A percentile compares a stretch with the other conserved stretches of the same genome.
Conservation (phyloP, 371 early-diverging fungal genomes). For the Fennellomyces sp. region DNA sequence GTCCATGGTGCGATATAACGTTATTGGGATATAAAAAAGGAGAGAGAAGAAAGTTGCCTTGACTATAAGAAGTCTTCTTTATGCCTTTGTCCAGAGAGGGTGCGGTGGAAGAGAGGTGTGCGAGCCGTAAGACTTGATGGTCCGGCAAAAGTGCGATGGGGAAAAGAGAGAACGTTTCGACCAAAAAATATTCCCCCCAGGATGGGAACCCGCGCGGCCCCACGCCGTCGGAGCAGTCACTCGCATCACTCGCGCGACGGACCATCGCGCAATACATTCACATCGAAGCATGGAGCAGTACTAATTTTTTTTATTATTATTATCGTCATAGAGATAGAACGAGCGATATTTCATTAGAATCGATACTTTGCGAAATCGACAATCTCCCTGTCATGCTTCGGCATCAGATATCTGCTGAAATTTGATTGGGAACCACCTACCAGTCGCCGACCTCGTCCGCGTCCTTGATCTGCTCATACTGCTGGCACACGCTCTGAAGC, state of each 20-base stretch:
- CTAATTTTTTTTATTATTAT: no score
- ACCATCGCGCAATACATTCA: no score
- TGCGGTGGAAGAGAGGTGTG: not conserved
- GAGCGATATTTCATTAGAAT: no score
- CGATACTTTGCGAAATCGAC: not conserved
- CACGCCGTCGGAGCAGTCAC: no score
- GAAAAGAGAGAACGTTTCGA: constrained; percentile 6
- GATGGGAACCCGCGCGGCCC: no score
- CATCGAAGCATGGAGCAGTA: no score
- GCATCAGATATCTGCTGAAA: not conserved
- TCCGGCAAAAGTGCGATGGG: constrained; percentile 19
- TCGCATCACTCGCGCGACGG: no score
- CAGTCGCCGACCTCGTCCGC: constrained; percentile 22
- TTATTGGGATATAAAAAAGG: not conserved
- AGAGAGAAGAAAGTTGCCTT: constrained; percentile 9
- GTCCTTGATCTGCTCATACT: constrained; percentile 40
- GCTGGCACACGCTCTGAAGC: constrained; percentile 20
- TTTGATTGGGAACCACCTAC: constrained; percentile 5
- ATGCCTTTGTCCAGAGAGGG: not conserved
- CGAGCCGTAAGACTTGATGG: constrained; percentile 18
- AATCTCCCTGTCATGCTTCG: not conserved
- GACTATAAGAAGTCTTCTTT: not conserved
- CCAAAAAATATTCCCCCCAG: no score
- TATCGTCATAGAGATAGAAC: no score
- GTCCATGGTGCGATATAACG: not conserved